These are phyloP conservation scores for Clohesyomyces aquaticus DNA, from an alignment of 495 filamentous ascomycete genomes.

Conservation along the genomic window DNA sequence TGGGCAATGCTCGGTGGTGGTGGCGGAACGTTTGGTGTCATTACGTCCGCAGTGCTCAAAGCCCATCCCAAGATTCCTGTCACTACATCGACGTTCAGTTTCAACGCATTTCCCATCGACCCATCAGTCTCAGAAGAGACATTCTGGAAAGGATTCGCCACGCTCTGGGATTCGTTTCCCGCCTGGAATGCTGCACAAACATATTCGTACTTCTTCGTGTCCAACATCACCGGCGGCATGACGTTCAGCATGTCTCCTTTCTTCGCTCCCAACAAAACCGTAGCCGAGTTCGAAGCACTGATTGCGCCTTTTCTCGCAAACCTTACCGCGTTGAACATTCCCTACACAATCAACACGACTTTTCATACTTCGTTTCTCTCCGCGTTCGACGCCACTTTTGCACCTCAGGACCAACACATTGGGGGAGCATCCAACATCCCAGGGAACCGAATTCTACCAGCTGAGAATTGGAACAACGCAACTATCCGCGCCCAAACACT, in stretches of 20 bases:
- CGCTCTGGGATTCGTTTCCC: background rate
- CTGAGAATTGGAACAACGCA: conserved; percentile 10
- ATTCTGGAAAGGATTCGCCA: conserved; percentile 18
- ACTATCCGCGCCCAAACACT: conserved; percentile 10
- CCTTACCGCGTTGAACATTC: background rate
- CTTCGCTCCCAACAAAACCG: conserved; percentile 15
- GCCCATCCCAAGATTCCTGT: conserved; percentile 24
- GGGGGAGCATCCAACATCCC: background rate
- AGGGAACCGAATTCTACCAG: conserved; percentile 12
- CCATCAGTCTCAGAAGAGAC: background rate
- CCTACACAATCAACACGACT: conserved; percentile 7
- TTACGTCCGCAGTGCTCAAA: conserved; percentile 23
- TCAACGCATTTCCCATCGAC: background rate
- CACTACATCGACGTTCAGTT: conserved; percentile 8
- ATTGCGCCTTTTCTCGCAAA: conserved; percentile 17
- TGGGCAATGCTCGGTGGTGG: conserved; percentile 36
- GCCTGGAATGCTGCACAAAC: background rate
- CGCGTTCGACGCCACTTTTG: conserved; percentile 11
- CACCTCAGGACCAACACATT: background rate
- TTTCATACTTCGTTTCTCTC: conserved; percentile 6
- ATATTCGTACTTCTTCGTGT: conserved; percentile 19
- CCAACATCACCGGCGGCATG: background rate
- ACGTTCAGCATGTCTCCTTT: conserved; percentile 18
- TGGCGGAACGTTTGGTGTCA: conserved; percentile 31
- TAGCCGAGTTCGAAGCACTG: conserved; percentile 6